Evolutionary conservation across 2,329 filamentous ascomycete species (phyloP), one percentile per base, ranked within the genome.

Genomic region (Davidsoniella eucalypti): DNA sequence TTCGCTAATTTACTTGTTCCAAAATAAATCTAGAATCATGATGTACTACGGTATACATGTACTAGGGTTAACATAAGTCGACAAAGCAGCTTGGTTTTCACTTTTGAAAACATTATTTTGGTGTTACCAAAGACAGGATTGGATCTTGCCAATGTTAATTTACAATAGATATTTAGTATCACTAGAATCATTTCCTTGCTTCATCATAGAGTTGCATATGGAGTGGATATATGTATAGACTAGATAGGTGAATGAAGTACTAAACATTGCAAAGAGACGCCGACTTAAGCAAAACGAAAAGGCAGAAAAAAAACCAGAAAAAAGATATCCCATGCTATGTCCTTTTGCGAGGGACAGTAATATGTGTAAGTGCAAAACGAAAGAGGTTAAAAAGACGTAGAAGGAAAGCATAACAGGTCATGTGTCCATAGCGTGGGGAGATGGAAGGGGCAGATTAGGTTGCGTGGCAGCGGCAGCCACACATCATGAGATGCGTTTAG

Each of bases 401-500:
- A 51, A 40, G 44, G 17, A 52, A 53, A 50, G 48, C 51, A 46
- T 53, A 47, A 53, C 47, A 53, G 42, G 50, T 50, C 51, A 44
- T 47, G 47, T 50, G 38, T 39, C 51, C 43, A 37, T 47, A 52
- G 44, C 38, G 41, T 37, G 38, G n/a, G 16, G 17, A 37, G 29
- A 25, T 16, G 25, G 29, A 41, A 47, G 26, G 10, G 16, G 43
- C 14, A 47, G 37, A 33, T 41, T 37, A 26, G 9, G 26, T 16
- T 23, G 29, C 26, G 17, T 25, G 37, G 37, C 36, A 9, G 25
- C 16, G 37, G 37, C 36, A 9, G 25, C 16, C 33, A 49, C 36
- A 49, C 29, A 38, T 12, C 18, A 21, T 36, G 48, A 37, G 37
- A 14, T 25, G 16, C 65, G 49, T 54, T 59, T 75, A 92, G 70